These are phyloP conservation scores for Anthracocystis setariae DNA, from an alignment of 1,284 basidiomycete species.

Conservation along the genomic window DNA sequence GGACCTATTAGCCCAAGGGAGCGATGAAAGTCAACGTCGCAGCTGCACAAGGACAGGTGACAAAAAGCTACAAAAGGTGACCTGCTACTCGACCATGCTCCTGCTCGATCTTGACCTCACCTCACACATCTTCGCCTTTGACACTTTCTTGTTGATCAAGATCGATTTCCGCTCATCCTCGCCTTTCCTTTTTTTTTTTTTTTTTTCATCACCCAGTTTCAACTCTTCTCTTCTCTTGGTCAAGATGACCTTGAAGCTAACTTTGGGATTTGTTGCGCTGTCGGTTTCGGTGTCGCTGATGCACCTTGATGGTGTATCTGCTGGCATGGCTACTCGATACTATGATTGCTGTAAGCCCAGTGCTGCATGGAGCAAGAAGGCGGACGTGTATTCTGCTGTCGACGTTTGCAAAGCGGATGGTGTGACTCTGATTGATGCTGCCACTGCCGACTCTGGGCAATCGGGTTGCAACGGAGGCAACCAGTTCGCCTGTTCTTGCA, in stretches of 20 bases:
- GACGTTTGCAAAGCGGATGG: slow-evolving; percentile 41
- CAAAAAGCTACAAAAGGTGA: not conserved
- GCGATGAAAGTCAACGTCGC: no score
- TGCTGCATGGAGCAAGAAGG: slow-evolving; percentile 10
- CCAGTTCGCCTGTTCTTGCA: slow-evolving; percentile 36
- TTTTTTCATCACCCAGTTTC: not conserved
- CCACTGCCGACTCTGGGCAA: slow-evolving; percentile 17
- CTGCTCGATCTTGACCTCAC: not conserved
- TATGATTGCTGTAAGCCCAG: slow-evolving; percentile 35
- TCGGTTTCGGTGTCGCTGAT: slow-evolving; percentile 26
- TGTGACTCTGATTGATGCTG: slow-evolving; percentile 21
- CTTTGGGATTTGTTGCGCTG: slow-evolving; percentile 29
- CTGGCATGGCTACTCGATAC: slow-evolving; percentile 37
- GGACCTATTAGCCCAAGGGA: no score
- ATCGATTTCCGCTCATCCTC: not conserved
- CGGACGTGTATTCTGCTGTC: slow-evolving; percentile 21
- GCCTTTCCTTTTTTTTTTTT: not conserved
- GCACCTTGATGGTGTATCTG: slow-evolving; percentile 26
- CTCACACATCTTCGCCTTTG: slow-evolving; percentile 10
- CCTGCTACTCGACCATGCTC: not conserved
- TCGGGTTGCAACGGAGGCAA: slow-evolving; percentile 42
- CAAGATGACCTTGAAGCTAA: slow-evolving; percentile 33
- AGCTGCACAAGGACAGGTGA: no score
- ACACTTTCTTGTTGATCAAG: slow-evolving; percentile 1
- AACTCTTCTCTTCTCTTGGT: not conserved